Evolutionary conservation across 768 basidiomycete species (phyloP).

Genomic region (Lyophyllum semitale): DNA sequence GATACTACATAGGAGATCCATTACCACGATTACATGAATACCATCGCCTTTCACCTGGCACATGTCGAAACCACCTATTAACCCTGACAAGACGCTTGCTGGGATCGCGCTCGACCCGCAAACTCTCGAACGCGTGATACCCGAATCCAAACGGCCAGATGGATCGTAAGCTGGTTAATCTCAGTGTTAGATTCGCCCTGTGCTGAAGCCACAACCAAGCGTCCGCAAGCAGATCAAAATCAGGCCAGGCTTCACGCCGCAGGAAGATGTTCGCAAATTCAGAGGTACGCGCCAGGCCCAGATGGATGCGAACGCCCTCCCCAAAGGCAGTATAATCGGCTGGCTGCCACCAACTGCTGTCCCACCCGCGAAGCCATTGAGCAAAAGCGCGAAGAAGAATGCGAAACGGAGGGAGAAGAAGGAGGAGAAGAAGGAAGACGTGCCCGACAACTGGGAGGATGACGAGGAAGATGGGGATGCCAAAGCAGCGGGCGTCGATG

Average conservation of each 20-base stretch:
- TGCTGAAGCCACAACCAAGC: conserved; percentile 39
- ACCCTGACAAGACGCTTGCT: conserved; percentile 67
- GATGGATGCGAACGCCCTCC: conserved; percentile 62
- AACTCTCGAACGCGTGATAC: conserved; percentile 87
- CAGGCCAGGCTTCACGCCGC: conserved; percentile 90
- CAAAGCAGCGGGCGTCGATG: conserved; percentile 6
- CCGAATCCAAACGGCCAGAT: conserved; percentile 78
- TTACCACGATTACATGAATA: conserved; percentile 19
- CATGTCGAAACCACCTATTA: conserved; percentile 79
- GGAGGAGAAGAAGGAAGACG: conserved; percentile 47
- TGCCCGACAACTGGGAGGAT: conserved; percentile 82
- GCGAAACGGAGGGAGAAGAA: conserved; percentile 79
- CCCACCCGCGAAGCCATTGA: conserved; percentile 47
- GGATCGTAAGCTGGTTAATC: conserved; percentile 65
- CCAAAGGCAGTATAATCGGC: conserved; percentile 83
- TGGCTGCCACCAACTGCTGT: conserved; percentile 64
- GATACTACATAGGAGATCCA: not conserved
- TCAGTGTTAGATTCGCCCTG: conserved; percentile 10
- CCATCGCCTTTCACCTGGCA: conserved; percentile 5
- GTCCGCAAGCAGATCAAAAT: conserved; percentile 88
- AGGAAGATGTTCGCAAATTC: conserved; percentile 91
- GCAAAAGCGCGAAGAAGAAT: conserved; percentile 83
- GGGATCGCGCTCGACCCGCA: conserved; percentile 87
- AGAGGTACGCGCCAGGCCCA: conserved; percentile 75
- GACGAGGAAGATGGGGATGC: conserved; percentile 42